Percentiles rank a stretch among this genome's conserved stretches.
These are phyloP conservation scores for Candida tetrigidarum DNA, from an alignment of 1,139 yeast genomes.

Conservation along the genomic window DNA sequence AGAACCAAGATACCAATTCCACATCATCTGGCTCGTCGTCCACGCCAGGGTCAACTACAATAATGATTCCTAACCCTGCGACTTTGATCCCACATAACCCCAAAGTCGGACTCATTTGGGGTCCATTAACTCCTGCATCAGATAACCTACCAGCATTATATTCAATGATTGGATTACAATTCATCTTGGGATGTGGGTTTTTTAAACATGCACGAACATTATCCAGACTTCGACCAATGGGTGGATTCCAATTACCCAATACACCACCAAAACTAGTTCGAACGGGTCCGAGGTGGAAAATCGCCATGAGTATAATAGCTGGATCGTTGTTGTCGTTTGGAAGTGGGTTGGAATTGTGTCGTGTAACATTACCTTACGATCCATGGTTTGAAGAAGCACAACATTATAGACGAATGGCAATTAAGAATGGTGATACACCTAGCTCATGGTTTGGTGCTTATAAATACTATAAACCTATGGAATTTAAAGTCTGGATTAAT, in stretches of 20 bases:
- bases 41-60: constrained; percentile 19
- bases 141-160: constrained; percentile 56
- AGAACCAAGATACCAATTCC: constrained; percentile 12
- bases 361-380: constrained; percentile 56
- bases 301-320: constrained; percentile 22
- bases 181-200: constrained; percentile 42
- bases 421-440: constrained; percentile 44
- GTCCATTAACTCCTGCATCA: constrained; percentile 67
- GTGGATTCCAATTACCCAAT: constrained; percentile 7
- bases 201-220: constrained; percentile 26
- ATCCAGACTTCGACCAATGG: constrained; percentile 12
- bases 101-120: constrained; percentile 62
- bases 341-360: constrained; percentile 52
- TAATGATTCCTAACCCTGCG: constrained; percentile 28
- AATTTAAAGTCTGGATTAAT: constrained; percentile 48
- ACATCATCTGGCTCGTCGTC: constrained; percentile 13
- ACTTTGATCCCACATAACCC: constrained; percentile 46
- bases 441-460: constrained; percentile 66
- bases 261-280: constrained; percentile 8
- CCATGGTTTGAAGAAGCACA: constrained; percentile 70
- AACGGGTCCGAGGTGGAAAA: constrained; percentile 15
- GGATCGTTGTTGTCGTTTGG: constrained; percentile 35
- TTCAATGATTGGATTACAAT: constrained; percentile 51
- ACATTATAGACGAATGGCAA: constrained; percentile 48
- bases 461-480: constrained; percentile 55